Base-by-base conservation (phyloP, 805 yeast genomes). In the Kluyveromyces wickerhamii region DNA sequence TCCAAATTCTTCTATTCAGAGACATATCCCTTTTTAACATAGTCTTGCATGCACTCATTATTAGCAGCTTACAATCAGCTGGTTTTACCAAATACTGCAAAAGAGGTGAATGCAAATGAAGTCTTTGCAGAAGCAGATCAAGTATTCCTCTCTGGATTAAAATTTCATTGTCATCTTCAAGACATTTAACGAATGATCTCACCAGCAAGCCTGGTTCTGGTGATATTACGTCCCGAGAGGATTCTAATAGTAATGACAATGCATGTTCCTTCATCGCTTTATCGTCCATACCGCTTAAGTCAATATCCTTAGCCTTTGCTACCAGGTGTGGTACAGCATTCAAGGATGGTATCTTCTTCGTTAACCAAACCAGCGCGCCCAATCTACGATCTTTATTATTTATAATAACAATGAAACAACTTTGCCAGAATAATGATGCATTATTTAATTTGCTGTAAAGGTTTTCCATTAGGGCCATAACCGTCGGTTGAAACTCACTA, bases 11-110 rank as follows among this genome's bases (percentile, higher is more conserved):
- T 57, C 98, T 70, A 56, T 92, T 92, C 39, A 92, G 67, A 7
- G 96, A 86, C 96, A 92, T 86, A 57, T 92, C 99, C 46, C 78
- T 79, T 29, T 80, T 74, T 28, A 86, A 62, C 2, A 92, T 79
- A 0, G 88, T 77, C 8, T 67, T 59, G 17, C 86, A 71, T 24
- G 87, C 79, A 7, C 76, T 65, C 57, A 79, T 63, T 12, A 86
- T 54, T 24, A 87, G 59, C 20, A 70, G 47, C 40, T 72, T 70
- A 31, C 72, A 69, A 47, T 86, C 95, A 5, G 65, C 60, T 0
- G 58, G 47, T 1, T 74, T 57, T 1, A 75, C 62, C 8, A 76
- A 40, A 2, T 53, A 47, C 29, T 70, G 72, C 18, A 82, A 49
- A 2, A 79, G 68, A 0, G 70, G 69, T 13, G 86, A 74, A 41